phyloP scores from a whole-genome alignment of 2,329 filamentous ascomycete genomes.

The Lachnum nothofagi region DNA sequence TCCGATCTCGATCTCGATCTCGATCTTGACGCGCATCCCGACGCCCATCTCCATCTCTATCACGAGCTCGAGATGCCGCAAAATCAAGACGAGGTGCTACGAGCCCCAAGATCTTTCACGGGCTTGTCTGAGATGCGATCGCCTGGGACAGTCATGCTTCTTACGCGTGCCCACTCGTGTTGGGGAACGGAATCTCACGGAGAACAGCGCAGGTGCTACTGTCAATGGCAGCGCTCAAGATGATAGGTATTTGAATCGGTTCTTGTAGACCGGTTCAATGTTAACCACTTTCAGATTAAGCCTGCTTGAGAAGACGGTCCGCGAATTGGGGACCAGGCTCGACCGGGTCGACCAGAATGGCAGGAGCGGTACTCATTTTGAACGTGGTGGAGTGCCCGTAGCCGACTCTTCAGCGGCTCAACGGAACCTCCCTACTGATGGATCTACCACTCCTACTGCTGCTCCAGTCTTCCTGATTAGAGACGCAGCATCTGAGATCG shows the following conservation, averaged over 20 bases:
- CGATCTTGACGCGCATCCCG: constrained; percentile 16
- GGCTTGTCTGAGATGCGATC: constrained; percentile 36
- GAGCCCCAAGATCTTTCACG: constrained; percentile 29
- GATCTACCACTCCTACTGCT: constrained; percentile 3
- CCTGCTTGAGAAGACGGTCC: constrained; percentile 14
- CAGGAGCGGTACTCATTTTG: neutral
- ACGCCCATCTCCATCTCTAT: too few species aligned
- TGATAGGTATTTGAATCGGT: neutral
- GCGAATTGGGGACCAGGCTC: constrained; percentile 10
- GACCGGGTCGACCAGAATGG: neutral
- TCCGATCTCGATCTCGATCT: too few species aligned
- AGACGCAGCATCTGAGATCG: constrained; percentile 30
- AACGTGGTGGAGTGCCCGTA: neutral
- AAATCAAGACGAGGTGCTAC: constrained; percentile 40
- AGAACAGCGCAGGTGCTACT: neutral
- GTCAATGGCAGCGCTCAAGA: neutral
- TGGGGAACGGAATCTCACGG: neutral
- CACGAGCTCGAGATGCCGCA: constrained; percentile 37
- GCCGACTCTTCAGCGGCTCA: neutral
- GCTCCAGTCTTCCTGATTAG: constrained; percentile 33
- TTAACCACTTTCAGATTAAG: constrained; percentile 6
- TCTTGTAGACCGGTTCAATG: neutral
- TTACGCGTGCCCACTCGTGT: constrained; percentile 20
- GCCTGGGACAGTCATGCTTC: constrained; percentile 35
- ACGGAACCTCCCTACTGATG: neutral